Evolutionary conservation across 768 basidiomycete genomes (phyloP), one percentile per base, ranked within the genome.

Genomic region (Boletus sp.): DNA sequence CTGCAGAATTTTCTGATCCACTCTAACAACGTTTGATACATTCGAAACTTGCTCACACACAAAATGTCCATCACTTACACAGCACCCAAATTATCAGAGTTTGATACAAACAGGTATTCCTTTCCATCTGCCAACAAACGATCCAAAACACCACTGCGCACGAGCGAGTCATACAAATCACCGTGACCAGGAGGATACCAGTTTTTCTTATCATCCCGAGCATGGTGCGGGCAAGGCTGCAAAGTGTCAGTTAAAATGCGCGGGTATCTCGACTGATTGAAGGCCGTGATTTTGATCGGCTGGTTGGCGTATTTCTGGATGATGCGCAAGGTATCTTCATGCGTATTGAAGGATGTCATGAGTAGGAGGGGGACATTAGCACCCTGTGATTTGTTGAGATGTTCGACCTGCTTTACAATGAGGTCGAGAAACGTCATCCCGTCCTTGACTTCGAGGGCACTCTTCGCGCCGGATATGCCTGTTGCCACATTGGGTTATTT

Each of bases 161-260:
- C 75, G 60, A 98, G 80, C 36, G 94, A 92, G 66, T 95, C 93
- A 78, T 94, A 98, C 67, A 98, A 77, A 74, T 98, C 94, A 71
- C 95, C 94, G 78, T 98, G 95, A 64, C 95, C 94, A 50, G 95
- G 92, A 53, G 95, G 94, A 80, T 97, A 98, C 94, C 95, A 98
- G 75, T 85, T 77, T 70, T 84, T 83, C 82, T 96, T 94, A 79
- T 95, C 90, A 64, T 89, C 88, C 55, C 83, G 81, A 37, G 86
- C 86, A 47, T 82, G 80, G 66, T 85, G 84, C 17, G 94, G 92
- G 71, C 83, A 87, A 20, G 94, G 94, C 12, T 94, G 82, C 60
- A 94, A 82, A 20, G 87, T 84, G 75, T 96, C 93, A 76, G 92
- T 89, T 79, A 82, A 84, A 71, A 97, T 93, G 67, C 93, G 87